Evolutionary conservation across 2,329 filamentous ascomycete genomes (phyloP), one percentile per base, ranked within the genome.

Genomic region (Aspergillus japonicus): DNA sequence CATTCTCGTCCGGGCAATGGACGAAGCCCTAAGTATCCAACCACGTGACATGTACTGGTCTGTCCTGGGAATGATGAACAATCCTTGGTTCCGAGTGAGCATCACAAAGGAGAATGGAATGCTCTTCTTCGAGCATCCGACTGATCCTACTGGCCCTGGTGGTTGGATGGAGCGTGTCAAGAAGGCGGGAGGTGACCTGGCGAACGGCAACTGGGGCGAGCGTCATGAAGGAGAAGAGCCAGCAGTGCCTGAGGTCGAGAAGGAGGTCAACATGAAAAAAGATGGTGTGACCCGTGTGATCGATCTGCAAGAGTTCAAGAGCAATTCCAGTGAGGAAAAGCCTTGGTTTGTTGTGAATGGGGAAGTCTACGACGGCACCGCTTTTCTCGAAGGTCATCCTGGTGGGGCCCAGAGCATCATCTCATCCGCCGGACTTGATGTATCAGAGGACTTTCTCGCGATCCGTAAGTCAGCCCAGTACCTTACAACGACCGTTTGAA

Each of bases 11-110:
- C 84, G 93, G 49, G 89, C 89, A 4, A 96, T 96, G 92, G 93
- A 97, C 67, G 93, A 96, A 65, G 85, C 88, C 57, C 89, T 96
- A 85, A 91, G 90, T 75, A 80, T 91, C 0, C 92, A 96, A 72
- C 93, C 93, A 4, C 84, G 91, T 62, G 93, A 97, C 69, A 95
- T 96, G 91, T 96, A 96, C 77, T 97, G 93, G 93, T 92, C 87
- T 61, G 92, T 96, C 2, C 79, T 96, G 44, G 92, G 93, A 0
- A 97, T 97, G 93, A 96, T 97, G 93, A 96, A 96, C 77, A 96
- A 96, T 68, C 90, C 91, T 0, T 97, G 93, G 93, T 97, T 89
- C 74, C 84, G 93, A 5, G 84, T 97, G 1, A 85, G 87, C 2
- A 89, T 97, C 57, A 85, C 86, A 55, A 87, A 87, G 58, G 87